Base-by-base conservation (phyloP, 2,329 filamentous ascomycete genomes). In the Aspergillus sp. region DNA sequence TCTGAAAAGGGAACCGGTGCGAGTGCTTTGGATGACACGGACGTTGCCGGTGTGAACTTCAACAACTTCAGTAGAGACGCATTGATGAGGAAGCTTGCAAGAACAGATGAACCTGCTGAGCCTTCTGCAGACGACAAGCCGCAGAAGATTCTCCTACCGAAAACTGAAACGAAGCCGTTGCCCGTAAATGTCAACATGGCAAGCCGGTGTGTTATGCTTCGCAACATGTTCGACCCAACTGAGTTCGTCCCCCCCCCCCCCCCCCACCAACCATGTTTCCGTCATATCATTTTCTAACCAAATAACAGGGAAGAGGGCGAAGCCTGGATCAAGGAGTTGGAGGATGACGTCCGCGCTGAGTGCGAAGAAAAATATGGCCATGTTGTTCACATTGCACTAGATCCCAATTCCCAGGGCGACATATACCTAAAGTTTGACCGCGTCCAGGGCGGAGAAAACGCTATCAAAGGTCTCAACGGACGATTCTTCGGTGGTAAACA, bases 361-460 rank as follows among this genome's bases (percentile, higher is more conserved):
- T 96, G 93, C 74, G 90, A 96, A 80, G 84, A 87, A 69, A 96
- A 95, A 82, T 99, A 98, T 82, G 95, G 95, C 71, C 90, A 93
- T 69, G 93, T 99, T 70, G 92, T 98, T 75, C 95, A 99, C 86
- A 96, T 98, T 78, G 86, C 92, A 68, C 85, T 96, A 77, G 93
- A 98, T 81, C 87, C 90, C 66, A 96, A 96, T 79, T 95, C 92
- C 48, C 86, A 90, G 76, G 95, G 95, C 77, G 95, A 99, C 74
- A 93, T 99, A 68, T 99, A 96, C 77, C 87, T 99, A 75, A 99
- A 99, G 77, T 99, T 99, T 80, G 92, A 96, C 78, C 90, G 91
- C 71, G 90, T 98, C 62, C 87, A 93, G 75, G 93, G 93, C 68
- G 93, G 93, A 73, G 91, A 97, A 78, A 98, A 97, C 74, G 95